Percentiles rank a stretch among this genome's conserved stretches.
Conservation (phyloP, 2,329 filamentous ascomycete species). For the Microsporum canis region DNA sequence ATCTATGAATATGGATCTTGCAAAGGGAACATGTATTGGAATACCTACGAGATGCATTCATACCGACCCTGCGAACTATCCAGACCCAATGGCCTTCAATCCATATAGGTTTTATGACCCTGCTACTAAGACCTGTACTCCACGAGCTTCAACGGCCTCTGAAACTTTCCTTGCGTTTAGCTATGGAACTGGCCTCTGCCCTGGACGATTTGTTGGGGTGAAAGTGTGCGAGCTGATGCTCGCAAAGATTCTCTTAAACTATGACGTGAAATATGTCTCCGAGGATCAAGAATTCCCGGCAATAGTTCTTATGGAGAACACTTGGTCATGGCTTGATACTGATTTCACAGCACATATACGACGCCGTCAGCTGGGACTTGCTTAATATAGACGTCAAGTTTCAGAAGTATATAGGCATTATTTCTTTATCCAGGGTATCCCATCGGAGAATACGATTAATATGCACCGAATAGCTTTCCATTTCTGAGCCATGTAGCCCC, state of each 20-base stretch:
- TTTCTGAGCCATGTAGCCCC: no score
- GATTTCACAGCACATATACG: neutral
- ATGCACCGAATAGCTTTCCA: no score
- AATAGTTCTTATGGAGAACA: neutral
- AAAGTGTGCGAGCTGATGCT: neutral
- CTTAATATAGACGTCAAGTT: no score
- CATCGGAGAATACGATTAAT: no score
- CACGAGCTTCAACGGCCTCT: neutral
- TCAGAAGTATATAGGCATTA: no score
- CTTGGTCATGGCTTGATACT: neutral
- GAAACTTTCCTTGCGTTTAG: constrained; percentile 2
- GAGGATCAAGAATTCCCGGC: neutral
- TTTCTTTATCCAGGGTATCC: no score
- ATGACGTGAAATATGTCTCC: neutral
- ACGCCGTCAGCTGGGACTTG: neutral
- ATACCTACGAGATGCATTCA: neutral
- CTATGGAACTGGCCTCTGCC: neutral
- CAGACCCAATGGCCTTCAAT: neutral
- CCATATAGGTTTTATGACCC: neutral
- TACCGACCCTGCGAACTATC: neutral
- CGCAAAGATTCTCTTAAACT: neutral
- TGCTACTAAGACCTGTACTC: neutral
- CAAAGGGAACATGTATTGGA: neutral
- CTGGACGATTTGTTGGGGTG: neutral
- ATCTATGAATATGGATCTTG: neutral